These are phyloP conservation scores for Stephania yunnanensis DNA, from an alignment of 164 flowering plant genomes.

Conservation along the genomic window DNA sequence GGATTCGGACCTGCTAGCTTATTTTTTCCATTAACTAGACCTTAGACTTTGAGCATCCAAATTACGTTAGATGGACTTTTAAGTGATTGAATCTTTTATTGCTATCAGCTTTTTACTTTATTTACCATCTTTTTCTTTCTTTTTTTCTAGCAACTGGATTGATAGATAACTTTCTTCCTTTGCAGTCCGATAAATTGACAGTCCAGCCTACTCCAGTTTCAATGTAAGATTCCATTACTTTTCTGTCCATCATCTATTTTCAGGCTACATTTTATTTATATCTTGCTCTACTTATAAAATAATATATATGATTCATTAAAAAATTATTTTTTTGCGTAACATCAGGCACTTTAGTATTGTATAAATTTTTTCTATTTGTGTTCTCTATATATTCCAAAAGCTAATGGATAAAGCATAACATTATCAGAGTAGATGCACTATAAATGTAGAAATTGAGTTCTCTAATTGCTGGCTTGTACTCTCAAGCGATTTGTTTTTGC, in stretches of 20 bases:
- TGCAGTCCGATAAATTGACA: slow-evolving; percentile 64
- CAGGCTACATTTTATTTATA: background rate
- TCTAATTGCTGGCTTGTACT: too few species aligned
- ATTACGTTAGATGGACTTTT: background rate
- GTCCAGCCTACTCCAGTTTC: slow-evolving; percentile 80
- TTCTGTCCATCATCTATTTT: background rate
- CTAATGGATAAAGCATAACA: background rate
- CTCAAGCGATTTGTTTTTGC: too few species aligned
- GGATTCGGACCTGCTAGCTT: background rate
- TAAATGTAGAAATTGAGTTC: background rate
- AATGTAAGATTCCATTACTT: slow-evolving; percentile 32
- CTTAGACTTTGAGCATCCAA: background rate
- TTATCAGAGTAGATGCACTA: background rate
- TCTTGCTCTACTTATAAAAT: background rate
- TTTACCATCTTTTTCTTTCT: background rate
- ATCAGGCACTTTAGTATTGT: background rate
- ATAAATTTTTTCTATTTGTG: background rate
- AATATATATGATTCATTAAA: background rate
- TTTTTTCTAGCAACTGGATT: background rate
- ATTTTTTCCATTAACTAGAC: background rate
- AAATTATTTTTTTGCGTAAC: background rate
- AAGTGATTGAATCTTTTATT: background rate
- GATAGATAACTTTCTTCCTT: slow-evolving; percentile 6
- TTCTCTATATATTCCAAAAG: background rate
- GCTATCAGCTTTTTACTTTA: background rate